Percentiles rank a stretch among this genome's conserved stretches.
Conservation (phyloP, 305 asterid genomes). For the Ajuga reptans region DNA sequence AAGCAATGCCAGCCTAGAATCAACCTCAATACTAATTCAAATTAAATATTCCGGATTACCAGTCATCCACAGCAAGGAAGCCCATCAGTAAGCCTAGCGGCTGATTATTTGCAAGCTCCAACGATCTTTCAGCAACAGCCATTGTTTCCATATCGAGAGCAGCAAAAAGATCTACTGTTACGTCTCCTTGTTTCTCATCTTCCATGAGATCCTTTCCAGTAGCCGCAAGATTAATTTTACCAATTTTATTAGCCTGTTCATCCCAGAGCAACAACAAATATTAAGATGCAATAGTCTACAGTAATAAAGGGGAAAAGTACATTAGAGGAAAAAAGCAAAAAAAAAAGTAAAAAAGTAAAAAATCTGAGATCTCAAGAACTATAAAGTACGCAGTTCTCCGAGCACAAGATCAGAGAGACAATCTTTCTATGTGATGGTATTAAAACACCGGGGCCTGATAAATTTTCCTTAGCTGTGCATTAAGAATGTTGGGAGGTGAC, state of each 20-base stretch:
- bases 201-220: constrained; percentile 99
- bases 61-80: constrained; percentile 91
- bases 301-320: not conserved
- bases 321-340: not conserved
- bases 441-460: not conserved
- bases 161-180: constrained; percentile 84
- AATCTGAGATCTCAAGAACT: not conserved
- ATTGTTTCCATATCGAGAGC: constrained; percentile 68
- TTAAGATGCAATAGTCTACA: constrained; percentile 11
- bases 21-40: not conserved
- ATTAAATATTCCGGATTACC: constrained; percentile 44
- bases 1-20: constrained; percentile 7
- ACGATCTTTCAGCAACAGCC: constrained; percentile 67
- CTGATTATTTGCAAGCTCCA: constrained; percentile 80
- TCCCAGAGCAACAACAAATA: constrained; percentile 20
- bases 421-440: not conserved
- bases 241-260: constrained; percentile 87
- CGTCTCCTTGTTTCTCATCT: constrained; percentile 94
- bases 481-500: not conserved
- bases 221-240: constrained; percentile 97
- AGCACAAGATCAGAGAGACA: not conserved
- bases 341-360: not conserved
- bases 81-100: constrained; percentile 86
- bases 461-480: not conserved
- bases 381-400: not conserved